Evolutionary conservation across 1,139 yeast species (phyloP), one percentile per base, ranked within the genome.

Genomic region (Pichia sp.): DNA sequence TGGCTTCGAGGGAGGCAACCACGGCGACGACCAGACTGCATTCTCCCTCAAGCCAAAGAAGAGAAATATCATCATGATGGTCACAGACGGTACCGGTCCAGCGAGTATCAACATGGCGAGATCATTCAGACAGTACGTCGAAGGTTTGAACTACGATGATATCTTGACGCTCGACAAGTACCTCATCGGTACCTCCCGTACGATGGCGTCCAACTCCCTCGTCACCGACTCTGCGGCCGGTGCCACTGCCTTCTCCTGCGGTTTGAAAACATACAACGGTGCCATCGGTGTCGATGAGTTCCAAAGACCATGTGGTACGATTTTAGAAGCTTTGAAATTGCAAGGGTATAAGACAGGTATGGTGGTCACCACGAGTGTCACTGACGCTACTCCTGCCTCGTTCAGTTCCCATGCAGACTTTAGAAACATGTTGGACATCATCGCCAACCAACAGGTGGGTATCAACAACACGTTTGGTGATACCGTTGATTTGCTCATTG

Each of bases 221-320:
- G 76, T 89, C 52, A 89, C 96, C 0, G 96, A 89, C 64, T 85
- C 94, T 27, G 96, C 96, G 11, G 96, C 96, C 3, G 96, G 96
- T 17, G 96, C 96, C 20, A 88, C 96, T 12, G 96, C 96, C 0
- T 89, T 86, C 61, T 73, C 94, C 0, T 85, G 96, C 62, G 91
- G 81, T 8, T 58, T 79, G 57, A 89, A 89, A 68, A 70, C 90
- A 12, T 87, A 86, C 67, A 89, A 89, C 62, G 91, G 90, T 8
- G 96, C 93, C 14, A 84, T 88, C 60, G 91, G 87, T 15, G 94
- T 89, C 19, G 76, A 75, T 50, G 77, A 85, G 1, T 69, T 72
- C 20, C 70, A 73, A 43, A 59, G 61, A 22, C 93, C 96, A 8
- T 83, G 93, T 61, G 96, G 95, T 11, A 86, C 96, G 1, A 68